These are phyloP conservation scores for Pseudogymnoascus sp. DNA, from an alignment of 2,329 filamentous ascomycete genomes.

Conservation along the genomic window DNA sequence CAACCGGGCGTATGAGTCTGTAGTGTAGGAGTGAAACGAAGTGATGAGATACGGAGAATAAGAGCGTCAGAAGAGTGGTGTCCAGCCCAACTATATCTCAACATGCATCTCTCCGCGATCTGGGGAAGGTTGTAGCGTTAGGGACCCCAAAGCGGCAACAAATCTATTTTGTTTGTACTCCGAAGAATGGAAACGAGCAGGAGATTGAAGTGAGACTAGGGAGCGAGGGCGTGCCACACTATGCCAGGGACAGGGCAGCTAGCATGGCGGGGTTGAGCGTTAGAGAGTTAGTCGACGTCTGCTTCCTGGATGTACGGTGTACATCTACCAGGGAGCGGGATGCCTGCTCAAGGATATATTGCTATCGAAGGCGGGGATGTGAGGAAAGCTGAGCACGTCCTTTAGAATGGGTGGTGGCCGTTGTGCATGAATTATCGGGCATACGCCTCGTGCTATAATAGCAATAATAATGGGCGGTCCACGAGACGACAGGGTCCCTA, in stretches of 20 bases:
- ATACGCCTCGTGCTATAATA: slow-evolving; percentile 5
- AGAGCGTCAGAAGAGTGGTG: background rate
- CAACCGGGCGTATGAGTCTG: slow-evolving; percentile 5
- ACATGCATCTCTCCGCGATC: slow-evolving; percentile 1
- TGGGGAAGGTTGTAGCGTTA: background rate
- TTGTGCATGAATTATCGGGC: background rate
- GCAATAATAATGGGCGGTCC: slow-evolving; percentile 2
- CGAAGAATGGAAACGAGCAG: slow-evolving; percentile 4
- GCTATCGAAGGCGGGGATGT: slow-evolving; percentile 2
- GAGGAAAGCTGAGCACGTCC: background rate
- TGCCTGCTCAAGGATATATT: slow-evolving; percentile 1
- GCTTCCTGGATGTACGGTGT: background rate
- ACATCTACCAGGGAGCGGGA: slow-evolving; percentile 1
- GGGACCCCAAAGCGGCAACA: slow-evolving; percentile 4
- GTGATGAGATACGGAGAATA: slow-evolving; percentile 2
- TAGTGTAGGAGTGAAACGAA: background rate
- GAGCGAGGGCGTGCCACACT: slow-evolving; percentile 1
- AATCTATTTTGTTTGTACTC: slow-evolving; percentile 10
- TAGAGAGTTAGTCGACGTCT: slow-evolving; percentile 5
- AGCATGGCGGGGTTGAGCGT: slow-evolving; percentile 8
- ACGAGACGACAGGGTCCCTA: slow-evolving; percentile 5
- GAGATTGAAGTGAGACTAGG: slow-evolving; percentile 9
- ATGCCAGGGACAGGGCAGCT: slow-evolving; percentile 6
- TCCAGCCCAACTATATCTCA: slow-evolving; percentile 9
- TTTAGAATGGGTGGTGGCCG: background rate